These are phyloP conservation scores for Mixia osmundae DNA, from an alignment of 1,284 basidiomycete species.

Conservation along the genomic window DNA sequence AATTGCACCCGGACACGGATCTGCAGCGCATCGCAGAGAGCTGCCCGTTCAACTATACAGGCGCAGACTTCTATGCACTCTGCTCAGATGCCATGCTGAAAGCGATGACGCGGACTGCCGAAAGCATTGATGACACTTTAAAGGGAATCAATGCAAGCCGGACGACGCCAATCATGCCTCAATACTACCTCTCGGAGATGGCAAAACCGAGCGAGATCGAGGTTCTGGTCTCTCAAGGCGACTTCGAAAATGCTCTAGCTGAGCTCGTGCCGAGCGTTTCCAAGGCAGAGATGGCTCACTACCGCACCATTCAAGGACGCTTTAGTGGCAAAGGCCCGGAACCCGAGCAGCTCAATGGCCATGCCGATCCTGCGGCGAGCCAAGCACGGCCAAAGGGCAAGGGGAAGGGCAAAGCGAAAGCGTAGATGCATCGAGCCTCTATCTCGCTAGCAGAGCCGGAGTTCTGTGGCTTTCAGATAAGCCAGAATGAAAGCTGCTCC, in stretches of 20 bases:
- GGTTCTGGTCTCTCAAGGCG: constrained; percentile 43
- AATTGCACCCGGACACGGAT: constrained; percentile 43
- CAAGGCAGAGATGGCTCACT: constrained; percentile 69
- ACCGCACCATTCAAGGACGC: constrained; percentile 22
- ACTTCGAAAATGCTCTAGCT: constrained; percentile 52
- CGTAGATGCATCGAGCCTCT: no score
- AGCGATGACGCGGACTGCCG: constrained; percentile 75
- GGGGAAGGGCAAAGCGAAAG: background rate
- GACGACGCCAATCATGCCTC: constrained; percentile 57
- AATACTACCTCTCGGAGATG: constrained; percentile 78
- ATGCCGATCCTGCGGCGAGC: no score
- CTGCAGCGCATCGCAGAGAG: constrained; percentile 41
- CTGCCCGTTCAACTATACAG: constrained; percentile 83
- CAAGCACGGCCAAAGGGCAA: constrained; percentile 1
- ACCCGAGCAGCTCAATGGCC: background rate
- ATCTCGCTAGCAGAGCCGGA: no score
- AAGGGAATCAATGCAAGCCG: constrained; percentile 29
- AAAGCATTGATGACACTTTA: constrained; percentile 40
- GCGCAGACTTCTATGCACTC: constrained; percentile 93
- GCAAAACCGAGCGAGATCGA: constrained; percentile 47
- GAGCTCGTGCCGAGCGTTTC: constrained; percentile 72
- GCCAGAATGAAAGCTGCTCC: no score
- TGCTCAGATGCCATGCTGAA: constrained; percentile 91
- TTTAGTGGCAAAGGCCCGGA: background rate
- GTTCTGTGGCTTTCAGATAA: no score